phyloP scores from a whole-genome alignment of 139 green algal genomes.

The Chlamydomonas sp. region DNA sequence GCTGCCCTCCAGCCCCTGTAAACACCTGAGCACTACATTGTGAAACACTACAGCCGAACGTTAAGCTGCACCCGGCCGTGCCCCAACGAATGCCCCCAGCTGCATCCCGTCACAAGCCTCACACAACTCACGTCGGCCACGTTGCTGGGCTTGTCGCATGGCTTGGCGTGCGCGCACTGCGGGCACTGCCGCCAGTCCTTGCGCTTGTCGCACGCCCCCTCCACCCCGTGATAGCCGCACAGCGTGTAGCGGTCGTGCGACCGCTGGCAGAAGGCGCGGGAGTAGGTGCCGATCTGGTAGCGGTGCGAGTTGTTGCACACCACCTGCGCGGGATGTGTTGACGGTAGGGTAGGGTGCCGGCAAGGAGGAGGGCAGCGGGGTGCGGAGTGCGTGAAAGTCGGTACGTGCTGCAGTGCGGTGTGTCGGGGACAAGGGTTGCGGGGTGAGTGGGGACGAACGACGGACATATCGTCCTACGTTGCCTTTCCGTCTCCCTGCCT shows the following conservation, averaged over 20 bases:
- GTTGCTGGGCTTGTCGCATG: neutral
- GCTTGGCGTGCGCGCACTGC: neutral
- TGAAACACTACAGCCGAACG: too few species aligned
- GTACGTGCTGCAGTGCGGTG: neutral
- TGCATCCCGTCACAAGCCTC: neutral
- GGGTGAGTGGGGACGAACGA: too few species aligned
- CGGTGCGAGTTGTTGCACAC: conserved; percentile 14
- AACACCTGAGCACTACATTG: too few species aligned
- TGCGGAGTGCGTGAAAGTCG: neutral
- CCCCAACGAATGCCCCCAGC: too few species aligned
- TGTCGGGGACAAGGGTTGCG: neutral
- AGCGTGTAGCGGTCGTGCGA: conserved; percentile 45
- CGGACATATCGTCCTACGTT: too few species aligned
- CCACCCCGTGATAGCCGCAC: conserved; percentile 32
- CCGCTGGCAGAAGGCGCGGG: conserved; percentile 24
- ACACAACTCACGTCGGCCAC: neutral
- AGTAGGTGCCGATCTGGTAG: conserved; percentile 12
- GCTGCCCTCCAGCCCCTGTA: too few species aligned
- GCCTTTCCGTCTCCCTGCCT: too few species aligned
- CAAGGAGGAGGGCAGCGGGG: neutral
- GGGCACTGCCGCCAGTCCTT: conserved; percentile 26
- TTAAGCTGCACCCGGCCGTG: too few species aligned
- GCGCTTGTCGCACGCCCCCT: conserved; percentile 4
- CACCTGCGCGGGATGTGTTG: too few species aligned
- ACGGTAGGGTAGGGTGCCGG: too few species aligned